These are phyloP conservation scores for Diaporthe citrichinensis DNA, from an alignment of 2,329 filamentous ascomycete species.

Conservation along the genomic window DNA sequence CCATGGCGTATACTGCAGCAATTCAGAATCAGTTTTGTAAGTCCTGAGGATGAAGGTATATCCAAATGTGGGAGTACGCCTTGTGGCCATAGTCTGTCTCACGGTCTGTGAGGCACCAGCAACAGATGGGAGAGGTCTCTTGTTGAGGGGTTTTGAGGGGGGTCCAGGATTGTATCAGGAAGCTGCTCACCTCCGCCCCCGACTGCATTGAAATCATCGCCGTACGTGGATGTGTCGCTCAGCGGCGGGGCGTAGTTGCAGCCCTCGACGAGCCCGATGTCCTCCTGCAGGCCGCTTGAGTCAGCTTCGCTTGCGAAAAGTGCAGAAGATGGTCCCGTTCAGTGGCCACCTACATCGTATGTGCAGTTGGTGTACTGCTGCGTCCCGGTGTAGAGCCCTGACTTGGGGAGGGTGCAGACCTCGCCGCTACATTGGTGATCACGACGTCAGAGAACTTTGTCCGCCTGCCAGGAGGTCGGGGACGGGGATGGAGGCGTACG, in stretches of 20 bases:
- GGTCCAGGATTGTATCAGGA: neutral
- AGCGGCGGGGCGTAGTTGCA: slow-evolving; percentile 59
- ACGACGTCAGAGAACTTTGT: neutral
- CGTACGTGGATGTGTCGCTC: slow-evolving; percentile 65
- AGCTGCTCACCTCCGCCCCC: slow-evolving; percentile 65
- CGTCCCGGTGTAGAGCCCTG: slow-evolving; percentile 46
- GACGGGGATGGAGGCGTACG: slow-evolving; percentile 50
- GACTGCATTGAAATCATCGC: slow-evolving; percentile 75
- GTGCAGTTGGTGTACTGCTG: slow-evolving; percentile 54
- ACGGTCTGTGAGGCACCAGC: no score
- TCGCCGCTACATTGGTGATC: slow-evolving; percentile 2
- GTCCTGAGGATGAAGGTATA: neutral
- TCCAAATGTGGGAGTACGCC: no score
- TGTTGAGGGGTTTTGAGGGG: no score
- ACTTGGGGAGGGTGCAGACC: slow-evolving; percentile 24
- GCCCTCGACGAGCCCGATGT: slow-evolving; percentile 49
- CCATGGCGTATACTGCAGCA: slow-evolving; percentile 73
- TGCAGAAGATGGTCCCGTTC: no score
- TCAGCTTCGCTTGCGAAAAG: neutral
- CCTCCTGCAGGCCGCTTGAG: neutral
- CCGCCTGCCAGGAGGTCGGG: neutral
- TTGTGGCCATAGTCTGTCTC: no score
- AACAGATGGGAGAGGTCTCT: no score
- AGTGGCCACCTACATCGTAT: slow-evolving; percentile 47
- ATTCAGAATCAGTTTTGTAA: neutral